phyloP scores from a whole-genome alignment of 148 eudicot species.

The Persicaria tinctoria region DNA sequence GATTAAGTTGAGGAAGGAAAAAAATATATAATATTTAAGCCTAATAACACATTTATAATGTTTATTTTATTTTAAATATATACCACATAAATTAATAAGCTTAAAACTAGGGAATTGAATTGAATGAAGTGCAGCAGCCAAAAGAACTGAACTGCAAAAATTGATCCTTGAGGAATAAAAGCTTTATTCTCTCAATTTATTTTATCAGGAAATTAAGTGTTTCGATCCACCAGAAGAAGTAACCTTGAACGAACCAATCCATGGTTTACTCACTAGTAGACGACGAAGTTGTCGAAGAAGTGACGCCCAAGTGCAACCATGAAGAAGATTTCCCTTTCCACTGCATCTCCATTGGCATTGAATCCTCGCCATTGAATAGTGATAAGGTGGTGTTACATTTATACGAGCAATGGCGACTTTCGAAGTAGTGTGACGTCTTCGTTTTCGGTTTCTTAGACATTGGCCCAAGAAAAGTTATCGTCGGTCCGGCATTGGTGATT shows the following conservation, averaged over 20 bases:
- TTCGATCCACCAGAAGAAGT: neutral
- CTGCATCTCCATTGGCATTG: neutral
- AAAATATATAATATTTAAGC: neutral
- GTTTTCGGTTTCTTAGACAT: neutral
- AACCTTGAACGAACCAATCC: neutral
- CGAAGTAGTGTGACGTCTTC: neutral
- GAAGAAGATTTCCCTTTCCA: neutral
- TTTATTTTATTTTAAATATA: neutral
- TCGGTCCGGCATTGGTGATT: neutral
- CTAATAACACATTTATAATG: neutral
- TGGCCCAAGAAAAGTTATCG: neutral
- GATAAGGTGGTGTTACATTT: conserved; percentile 1
- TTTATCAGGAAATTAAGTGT: neutral
- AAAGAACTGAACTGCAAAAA: neutral
- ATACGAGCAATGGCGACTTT: conserved; percentile 2
- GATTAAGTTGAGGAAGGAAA: neutral
- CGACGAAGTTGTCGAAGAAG: neutral
- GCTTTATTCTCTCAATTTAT: neutral
- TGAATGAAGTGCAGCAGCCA: neutral
- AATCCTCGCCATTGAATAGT: neutral
- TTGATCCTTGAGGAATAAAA: neutral
- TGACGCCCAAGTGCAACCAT: neutral
- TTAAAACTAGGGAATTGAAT: neutral
- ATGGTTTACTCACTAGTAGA: neutral
- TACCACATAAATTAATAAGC: neutral